Conservation (phyloP, 1,284 basidiomycete genomes). For the Apiotrichum mycotoxinovorans region DNA sequence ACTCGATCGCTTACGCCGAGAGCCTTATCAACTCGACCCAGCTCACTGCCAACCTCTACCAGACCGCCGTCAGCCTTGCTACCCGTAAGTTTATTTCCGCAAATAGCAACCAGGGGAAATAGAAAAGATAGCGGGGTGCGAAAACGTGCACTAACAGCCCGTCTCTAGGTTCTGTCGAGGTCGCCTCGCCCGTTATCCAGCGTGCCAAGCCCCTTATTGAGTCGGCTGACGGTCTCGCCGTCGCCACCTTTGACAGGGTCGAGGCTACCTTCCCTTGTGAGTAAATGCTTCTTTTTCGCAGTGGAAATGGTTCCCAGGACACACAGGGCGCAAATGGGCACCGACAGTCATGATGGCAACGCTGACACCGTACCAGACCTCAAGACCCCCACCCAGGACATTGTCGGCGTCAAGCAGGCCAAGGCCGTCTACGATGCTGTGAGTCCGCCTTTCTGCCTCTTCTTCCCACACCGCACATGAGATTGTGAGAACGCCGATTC, state of each 20-base stretch:
- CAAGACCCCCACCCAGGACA: slow-evolving; percentile 48
- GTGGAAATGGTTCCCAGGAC: not conserved
- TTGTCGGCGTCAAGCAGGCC: slow-evolving; percentile 48
- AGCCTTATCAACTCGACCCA: slow-evolving; percentile 42
- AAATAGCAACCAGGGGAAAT: no score
- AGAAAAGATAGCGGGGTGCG: no score
- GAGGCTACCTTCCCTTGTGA: slow-evolving; percentile 48
- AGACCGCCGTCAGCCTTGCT: slow-evolving; percentile 40
- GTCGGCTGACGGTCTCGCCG: slow-evolving; percentile 46
- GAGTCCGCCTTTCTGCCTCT: slow-evolving; percentile 10
- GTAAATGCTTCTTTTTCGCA: no score
- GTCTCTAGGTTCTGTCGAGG: slow-evolving; percentile 38
- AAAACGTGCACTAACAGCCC: not conserved
- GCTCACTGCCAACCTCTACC: slow-evolving; percentile 42
- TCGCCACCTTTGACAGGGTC: slow-evolving; percentile 48
- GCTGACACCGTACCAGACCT: slow-evolving; percentile 31
- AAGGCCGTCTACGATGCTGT: slow-evolving; percentile 48
- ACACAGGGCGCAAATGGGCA: not conserved
- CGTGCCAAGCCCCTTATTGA: slow-evolving; percentile 46
- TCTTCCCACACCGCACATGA: no score
- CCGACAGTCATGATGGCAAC: no score
- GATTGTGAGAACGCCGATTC: not conserved
- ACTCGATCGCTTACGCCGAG: slow-evolving; percentile 47
- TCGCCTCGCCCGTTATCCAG: slow-evolving; percentile 44
- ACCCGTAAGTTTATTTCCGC: slow-evolving; percentile 30